Conservation (phyloP, 768 basidiomycete genomes). For the Lentinula detonsa region DNA sequence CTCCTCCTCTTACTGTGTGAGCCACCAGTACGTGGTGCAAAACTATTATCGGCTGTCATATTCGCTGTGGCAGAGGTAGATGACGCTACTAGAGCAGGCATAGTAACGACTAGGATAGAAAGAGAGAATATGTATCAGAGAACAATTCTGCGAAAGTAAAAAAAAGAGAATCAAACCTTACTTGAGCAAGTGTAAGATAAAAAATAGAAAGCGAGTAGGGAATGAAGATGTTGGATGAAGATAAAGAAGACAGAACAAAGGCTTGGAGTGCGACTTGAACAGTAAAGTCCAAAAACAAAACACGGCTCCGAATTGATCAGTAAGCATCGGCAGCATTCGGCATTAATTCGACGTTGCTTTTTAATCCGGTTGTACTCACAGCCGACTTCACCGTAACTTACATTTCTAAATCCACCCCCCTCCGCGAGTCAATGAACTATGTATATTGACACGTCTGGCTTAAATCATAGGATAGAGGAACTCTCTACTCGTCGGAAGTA, state of each 20-base stretch:
- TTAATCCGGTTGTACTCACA: slow-evolving; percentile 6
- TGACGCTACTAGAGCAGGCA: slow-evolving; percentile 39
- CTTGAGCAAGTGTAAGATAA: slow-evolving; percentile 19
- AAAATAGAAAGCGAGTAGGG: slow-evolving; percentile 6
- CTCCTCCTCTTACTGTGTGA: slow-evolving; percentile 17
- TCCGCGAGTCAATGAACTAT: slow-evolving; percentile 30
- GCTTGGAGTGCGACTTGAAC: neutral
- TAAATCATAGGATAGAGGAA: slow-evolving; percentile 45
- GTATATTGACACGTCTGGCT: slow-evolving; percentile 30
- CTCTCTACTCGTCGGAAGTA: slow-evolving; percentile 60
- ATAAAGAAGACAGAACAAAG: slow-evolving; percentile 14
- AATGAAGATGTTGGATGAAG: neutral
- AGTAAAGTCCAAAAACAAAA: slow-evolving; percentile 6
- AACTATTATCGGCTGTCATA: slow-evolving; percentile 15
- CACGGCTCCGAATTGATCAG: neutral
- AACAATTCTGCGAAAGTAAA: slow-evolving; percentile 7
- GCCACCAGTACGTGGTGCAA: slow-evolving; percentile 12
- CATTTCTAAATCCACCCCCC: slow-evolving; percentile 8
- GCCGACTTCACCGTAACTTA: slow-evolving; percentile 2
- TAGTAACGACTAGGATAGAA: slow-evolving; percentile 24
- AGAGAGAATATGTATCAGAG: slow-evolving; percentile 12
- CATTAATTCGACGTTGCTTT: slow-evolving; percentile 12
- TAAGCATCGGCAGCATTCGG: neutral
- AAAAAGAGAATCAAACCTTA: slow-evolving; percentile 21
- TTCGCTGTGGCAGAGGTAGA: slow-evolving; percentile 25